Percentiles rank a stretch among this genome's conserved stretches.
phyloP scores from a whole-genome alignment of 1,284 basidiomycete genomes.

The Limonomyces culmigenus region DNA sequence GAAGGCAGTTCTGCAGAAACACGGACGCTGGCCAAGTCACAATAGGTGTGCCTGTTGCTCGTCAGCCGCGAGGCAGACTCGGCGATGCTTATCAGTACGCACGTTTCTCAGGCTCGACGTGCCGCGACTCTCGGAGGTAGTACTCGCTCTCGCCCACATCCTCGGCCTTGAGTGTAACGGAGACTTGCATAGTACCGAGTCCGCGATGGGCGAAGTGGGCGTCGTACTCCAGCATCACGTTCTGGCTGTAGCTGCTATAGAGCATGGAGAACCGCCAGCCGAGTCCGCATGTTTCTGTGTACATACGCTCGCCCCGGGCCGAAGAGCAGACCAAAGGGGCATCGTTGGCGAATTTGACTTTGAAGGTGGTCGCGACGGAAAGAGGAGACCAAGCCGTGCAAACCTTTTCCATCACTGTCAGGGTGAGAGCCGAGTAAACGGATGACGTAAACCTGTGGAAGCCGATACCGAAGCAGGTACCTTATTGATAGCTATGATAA shows the following conservation, averaged over 20 bases:
- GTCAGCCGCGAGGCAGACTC: not conserved
- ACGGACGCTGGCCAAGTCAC: not conserved
- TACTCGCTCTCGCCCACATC: not conserved
- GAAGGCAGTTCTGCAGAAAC: not conserved
- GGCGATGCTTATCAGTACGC: not conserved
- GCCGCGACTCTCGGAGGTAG: not conserved
- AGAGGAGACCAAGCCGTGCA: not conserved
- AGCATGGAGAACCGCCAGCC: not conserved
- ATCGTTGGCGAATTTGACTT: not conserved
- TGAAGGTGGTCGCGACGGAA: constrained; percentile 1
- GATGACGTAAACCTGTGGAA: too few species aligned
- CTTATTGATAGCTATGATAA: too few species aligned
- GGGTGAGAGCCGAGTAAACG: too few species aligned
- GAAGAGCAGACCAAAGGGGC: not conserved
- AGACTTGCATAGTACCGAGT: not conserved
- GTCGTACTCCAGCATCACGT: not conserved
- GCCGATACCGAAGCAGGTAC: too few species aligned
- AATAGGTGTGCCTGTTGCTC: not conserved
- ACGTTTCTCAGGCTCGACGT: not conserved
- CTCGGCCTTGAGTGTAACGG: not conserved
- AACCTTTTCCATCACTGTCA: not conserved
- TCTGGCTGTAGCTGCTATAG: not conserved
- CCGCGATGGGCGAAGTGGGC: not conserved
- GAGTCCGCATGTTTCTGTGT: not conserved
- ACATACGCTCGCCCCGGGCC: not conserved